phyloP scores from a whole-genome alignment of 768 basidiomycete species.

The Agrocybe chaxingu region DNA sequence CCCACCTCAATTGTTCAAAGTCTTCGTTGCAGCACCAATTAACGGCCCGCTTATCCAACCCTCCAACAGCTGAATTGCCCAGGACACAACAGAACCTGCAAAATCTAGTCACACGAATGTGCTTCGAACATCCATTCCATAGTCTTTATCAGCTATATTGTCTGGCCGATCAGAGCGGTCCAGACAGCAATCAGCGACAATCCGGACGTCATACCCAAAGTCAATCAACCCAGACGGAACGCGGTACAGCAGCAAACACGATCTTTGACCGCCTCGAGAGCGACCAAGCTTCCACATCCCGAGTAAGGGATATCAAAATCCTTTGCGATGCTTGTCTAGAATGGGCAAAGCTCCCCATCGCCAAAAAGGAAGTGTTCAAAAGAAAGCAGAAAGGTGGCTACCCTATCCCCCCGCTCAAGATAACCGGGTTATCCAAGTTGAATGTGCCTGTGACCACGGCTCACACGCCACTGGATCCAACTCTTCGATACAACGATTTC shows the following conservation, averaged over 20 bases:
- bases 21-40: conserved; percentile 65
- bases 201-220: conserved; percentile 37
- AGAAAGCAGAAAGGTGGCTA: conserved; percentile 19
- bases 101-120: conserved; percentile 68
- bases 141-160: conserved; percentile 88
- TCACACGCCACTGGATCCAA: conserved; percentile 65
- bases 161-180: conserved; percentile 35
- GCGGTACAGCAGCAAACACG: conserved; percentile 59
- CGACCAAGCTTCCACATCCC: conserved; percentile 32
- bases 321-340: conserved; percentile 66
- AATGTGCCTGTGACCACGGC: conserved; percentile 84
- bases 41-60: conserved; percentile 75
- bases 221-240: conserved; percentile 49
- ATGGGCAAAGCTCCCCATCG: conserved; percentile 68
- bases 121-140: conserved; percentile 91
- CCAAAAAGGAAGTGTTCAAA: conserved; percentile 22
- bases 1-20: neutral
- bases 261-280: conserved; percentile 54
- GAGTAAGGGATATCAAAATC: conserved; percentile 51
- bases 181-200: conserved; percentile 31
- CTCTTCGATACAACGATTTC: conserved; percentile 63
- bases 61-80: conserved; percentile 22
- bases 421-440: conserved; percentile 49
- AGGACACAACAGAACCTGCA: conserved; percentile 60
- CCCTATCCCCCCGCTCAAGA: conserved; percentile 43